phyloP scores from a whole-genome alignment of 768 basidiomycete genomes.

The Tremella yokohamensis region DNA sequence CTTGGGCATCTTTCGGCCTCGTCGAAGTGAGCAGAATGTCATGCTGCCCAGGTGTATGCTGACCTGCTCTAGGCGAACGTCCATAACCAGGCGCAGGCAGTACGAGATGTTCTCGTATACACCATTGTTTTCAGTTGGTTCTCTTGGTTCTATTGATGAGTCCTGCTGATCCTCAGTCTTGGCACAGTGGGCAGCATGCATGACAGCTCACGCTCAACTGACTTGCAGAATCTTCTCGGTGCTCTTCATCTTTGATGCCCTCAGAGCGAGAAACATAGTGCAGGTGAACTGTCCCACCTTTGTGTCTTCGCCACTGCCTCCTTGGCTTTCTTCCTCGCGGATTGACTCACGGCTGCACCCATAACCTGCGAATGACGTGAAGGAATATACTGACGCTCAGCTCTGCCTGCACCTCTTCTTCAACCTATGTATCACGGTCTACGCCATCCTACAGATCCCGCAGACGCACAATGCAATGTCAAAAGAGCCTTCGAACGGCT shows the following conservation, averaged over 20 bases:
- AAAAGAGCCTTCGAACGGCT: slow-evolving; percentile 17
- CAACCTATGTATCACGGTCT: slow-evolving; percentile 31
- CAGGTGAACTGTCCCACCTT: slow-evolving; percentile 18
- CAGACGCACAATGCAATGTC: slow-evolving; percentile 32
- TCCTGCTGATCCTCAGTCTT: no score
- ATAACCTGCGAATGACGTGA: not conserved
- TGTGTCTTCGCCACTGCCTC: not conserved
- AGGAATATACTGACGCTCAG: slow-evolving; percentile 6
- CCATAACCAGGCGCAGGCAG: slow-evolving; percentile 17
- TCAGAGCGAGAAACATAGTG: slow-evolving; percentile 37
- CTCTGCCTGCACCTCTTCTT: slow-evolving; percentile 34
- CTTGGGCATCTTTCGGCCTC: slow-evolving; percentile 30
- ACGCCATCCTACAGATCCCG: slow-evolving; percentile 38
- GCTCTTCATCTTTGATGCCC: slow-evolving; percentile 53
- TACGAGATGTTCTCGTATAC: slow-evolving; percentile 35
- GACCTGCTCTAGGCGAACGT: slow-evolving; percentile 27
- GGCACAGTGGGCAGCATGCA: not conserved
- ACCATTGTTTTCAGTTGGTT: slow-evolving; percentile 25
- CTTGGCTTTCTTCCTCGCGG: not conserved
- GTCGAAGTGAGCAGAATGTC: slow-evolving; percentile 18
- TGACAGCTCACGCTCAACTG: slow-evolving; percentile 59
- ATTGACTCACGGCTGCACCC: not conserved
- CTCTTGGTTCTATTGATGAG: no score
- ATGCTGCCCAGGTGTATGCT: not conserved
- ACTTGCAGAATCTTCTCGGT: slow-evolving; percentile 73